Conservation (phyloP, 1,139 yeast genomes). For the Diutina rugosa region DNA sequence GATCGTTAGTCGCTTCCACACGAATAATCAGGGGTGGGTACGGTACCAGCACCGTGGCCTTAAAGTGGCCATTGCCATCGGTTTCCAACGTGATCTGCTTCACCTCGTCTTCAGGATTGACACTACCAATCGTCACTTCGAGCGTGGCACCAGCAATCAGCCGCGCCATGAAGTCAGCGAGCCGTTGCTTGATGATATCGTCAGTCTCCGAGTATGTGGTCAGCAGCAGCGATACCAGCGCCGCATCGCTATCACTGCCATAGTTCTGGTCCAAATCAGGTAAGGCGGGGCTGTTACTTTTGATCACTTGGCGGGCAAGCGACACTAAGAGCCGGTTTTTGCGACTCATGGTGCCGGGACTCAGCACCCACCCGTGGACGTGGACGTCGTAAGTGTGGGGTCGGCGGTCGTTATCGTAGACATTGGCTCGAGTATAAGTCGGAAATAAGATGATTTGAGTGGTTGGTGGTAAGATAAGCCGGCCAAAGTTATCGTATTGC, state of each 20-base stretch:
- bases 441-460: conserved; percentile 40
- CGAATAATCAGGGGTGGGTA: conserved; percentile 44
- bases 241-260: neutral
- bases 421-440: conserved; percentile 40
- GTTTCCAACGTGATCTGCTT: conserved; percentile 23
- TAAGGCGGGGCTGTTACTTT: conserved; percentile 13
- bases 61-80: conserved; percentile 51
- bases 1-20: conserved; percentile 27
- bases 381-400: conserved; percentile 33
- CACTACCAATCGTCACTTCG: conserved; percentile 38
- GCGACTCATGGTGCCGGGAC: conserved; percentile 60
- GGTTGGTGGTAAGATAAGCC: conserved; percentile 22
- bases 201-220: conserved; percentile 9
- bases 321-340: conserved; percentile 59
- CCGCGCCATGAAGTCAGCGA: conserved; percentile 48
- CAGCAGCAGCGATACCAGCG: neutral
- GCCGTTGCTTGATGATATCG: conserved; percentile 37
- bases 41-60: conserved; percentile 30
- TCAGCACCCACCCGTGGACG: conserved; percentile 60
- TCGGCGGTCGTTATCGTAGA: conserved; percentile 9
- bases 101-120: conserved; percentile 3
- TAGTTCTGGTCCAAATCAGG: neutral
- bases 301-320: conserved; percentile 58
- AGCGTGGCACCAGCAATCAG: conserved; percentile 42
- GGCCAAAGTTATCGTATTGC: conserved; percentile 19